Conservation (phyloP, 192 early-diverging fungal genomes). For the Coemansia sp. region DNA sequence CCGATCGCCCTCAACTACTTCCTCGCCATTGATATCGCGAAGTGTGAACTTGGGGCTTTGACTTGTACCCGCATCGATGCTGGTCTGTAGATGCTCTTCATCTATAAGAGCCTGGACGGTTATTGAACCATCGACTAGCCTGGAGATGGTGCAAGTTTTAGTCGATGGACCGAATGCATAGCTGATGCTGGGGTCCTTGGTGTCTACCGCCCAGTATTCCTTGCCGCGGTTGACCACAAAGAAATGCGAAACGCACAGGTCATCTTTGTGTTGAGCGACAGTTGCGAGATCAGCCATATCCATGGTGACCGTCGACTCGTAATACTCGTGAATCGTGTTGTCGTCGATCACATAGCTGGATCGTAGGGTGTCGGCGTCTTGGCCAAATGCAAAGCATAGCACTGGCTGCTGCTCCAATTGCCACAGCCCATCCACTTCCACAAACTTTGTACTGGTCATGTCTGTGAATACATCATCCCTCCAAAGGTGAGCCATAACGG, state of each 20-base stretch:
- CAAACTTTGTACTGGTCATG: neutral
- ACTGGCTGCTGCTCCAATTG: too few species aligned
- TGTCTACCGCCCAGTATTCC: neutral
- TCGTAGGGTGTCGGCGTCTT: too few species aligned
- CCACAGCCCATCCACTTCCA: neutral
- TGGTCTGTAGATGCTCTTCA: neutral
- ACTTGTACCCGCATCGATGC: neutral
- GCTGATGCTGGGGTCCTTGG: too few species aligned
- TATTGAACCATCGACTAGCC: neutral
- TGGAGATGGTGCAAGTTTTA: too few species aligned
- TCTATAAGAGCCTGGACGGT: neutral
- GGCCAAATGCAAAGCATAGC: too few species aligned
- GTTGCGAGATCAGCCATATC: too few species aligned
- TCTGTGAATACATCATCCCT: too few species aligned
- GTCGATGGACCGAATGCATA: too few species aligned
- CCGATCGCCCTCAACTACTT: too few species aligned
- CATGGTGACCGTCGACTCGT: neutral
- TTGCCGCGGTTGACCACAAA: conserved; percentile 1
- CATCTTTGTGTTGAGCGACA: neutral
- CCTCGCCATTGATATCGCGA: neutral
- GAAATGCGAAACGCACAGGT: neutral
- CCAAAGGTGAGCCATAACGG: too few species aligned
- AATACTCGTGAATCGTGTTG: conserved; percentile 2
- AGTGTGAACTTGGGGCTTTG: neutral
- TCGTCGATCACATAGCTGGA: neutral